phyloP scores from a whole-genome alignment of 495 filamentous ascomycete genomes.

The Sporormia fimetaria region DNA sequence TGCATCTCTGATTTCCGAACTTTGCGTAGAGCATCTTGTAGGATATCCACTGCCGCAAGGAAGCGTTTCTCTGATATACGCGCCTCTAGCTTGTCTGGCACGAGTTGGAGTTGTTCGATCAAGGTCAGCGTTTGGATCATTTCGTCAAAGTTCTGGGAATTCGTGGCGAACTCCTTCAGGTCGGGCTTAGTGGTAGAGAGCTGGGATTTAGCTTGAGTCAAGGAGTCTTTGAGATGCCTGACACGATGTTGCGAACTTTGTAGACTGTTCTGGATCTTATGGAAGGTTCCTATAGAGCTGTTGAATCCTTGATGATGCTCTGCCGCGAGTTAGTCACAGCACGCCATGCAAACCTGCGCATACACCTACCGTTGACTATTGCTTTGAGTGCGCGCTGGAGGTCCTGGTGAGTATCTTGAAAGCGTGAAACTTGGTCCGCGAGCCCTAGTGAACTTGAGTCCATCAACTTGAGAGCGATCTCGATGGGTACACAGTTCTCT shows the following conservation, averaged over 20 bases:
- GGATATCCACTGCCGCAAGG: slow-evolving; percentile 77
- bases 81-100: slow-evolving; percentile 87
- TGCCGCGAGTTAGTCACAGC: slow-evolving; percentile 32
- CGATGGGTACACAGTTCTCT: slow-evolving; percentile 78
- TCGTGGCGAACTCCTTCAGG: slow-evolving; percentile 70
- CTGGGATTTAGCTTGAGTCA: slow-evolving; percentile 70
- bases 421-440: slow-evolving; percentile 73
- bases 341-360: background rate
- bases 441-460: slow-evolving; percentile 88
- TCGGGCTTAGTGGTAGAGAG: slow-evolving; percentile 83
- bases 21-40: slow-evolving; percentile 73
- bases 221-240: slow-evolving; percentile 65
- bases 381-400: slow-evolving; percentile 84
- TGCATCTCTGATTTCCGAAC: slow-evolving; percentile 83
- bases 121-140: slow-evolving; percentile 73
- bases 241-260: slow-evolving; percentile 78
- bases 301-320: slow-evolving; percentile 99
- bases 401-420: slow-evolving; percentile 66
- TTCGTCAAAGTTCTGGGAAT: slow-evolving; percentile 83
- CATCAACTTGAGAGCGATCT: slow-evolving; percentile 83
- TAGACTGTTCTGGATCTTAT: slow-evolving; percentile 94
- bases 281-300: slow-evolving; percentile 95
- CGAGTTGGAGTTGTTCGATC: slow-evolving; percentile 79
- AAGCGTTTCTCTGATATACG: slow-evolving; percentile 94
- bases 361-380: slow-evolving; percentile 61